Base-by-base conservation (phyloP, 441 rosid species). In the Erodium moschatum region DNA sequence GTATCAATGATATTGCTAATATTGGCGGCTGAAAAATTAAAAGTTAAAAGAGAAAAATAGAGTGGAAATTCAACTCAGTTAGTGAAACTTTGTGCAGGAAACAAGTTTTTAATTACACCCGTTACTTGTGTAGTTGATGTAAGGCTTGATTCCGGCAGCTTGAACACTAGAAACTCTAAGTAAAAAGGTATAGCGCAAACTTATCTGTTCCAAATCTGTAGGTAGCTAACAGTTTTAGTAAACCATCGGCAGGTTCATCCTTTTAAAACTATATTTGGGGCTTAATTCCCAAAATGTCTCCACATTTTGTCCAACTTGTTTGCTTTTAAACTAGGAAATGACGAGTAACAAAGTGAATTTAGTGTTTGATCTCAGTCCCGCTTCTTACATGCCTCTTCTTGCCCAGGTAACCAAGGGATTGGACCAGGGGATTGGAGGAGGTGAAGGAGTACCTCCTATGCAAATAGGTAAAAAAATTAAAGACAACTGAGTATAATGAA, bases 381-480 rank as follows among this genome's bases (percentile, higher is more conserved):
- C n/a, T 50, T 15, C 58, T 5, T 50, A n/a, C 6, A 3, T 13
- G 11, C n/a, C 12, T 27, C n/a, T 21, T 56, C 52, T 20, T 75
- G 31, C 69, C 58, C 78, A 90, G 93, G 94, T 90, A 66, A 83
- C 83, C 64, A 84, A 71, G 66, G 92, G 97, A 67, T 78, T 90
- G 68, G 97, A 90, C 75, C 97, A 88, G 74, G 97, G 94, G 72
- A 90, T 90, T 75, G 68, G 80, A 4, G 97, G 94, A 29, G 94
- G 89, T 1, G 88, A 85, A 64, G 96, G 90, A 74, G 94, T 90
- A 67, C 88, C 92, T 64, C 90, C 96, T 5, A 86, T 90, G 96
- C 86, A 77, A 65, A 84, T 85, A 44, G 94, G 97, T 86, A 24
- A 86, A 54, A 87, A 29, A 31, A 70, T 66, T 33, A 46, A 73